Base-by-base conservation (phyloP, 1,284 basidiomycete genomes). In the Cryptococcus sp. region DNA sequence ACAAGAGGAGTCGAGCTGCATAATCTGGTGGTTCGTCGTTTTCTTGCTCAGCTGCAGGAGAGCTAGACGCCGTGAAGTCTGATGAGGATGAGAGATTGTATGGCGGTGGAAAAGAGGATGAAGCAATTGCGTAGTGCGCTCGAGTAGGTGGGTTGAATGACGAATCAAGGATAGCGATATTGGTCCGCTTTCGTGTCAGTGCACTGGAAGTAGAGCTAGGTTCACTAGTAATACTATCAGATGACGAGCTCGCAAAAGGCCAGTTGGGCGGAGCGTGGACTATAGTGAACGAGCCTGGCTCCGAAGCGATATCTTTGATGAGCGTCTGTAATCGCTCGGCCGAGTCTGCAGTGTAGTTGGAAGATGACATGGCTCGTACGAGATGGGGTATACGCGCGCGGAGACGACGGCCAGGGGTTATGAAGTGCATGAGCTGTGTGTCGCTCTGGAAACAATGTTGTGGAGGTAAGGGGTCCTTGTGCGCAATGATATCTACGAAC, bases 71-170 rank as follows among this genome's bases (percentile, higher is more conserved):
- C 2, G 6, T 34, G 44, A 61, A 48, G 20, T 63, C 39, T 13
- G 55, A 43, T 11, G 64, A 41, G 20, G 55, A 48, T 37, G 53
- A 26, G 52, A 60, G 26, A 55, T 66, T 0, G 81, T 81, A 22
- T 75, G 76, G 1, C 60, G 69, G 44, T 8, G 75, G 67, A 52
- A 68, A 67, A 19, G 56, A 23, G 10, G 69, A 67, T 5, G 65
- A 83, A 19, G 86, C 86, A 46, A 97, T 85, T 0, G 89, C 87
- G 55, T 89, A 82, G 72, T 99, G 94, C 0, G 95, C 93, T 13
- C 83, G 76, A 0, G 91, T 93, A 0, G 95, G 95, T 1, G 95
- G 94, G 69, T 99, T 97, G 80, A 93, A 98, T 0, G 91, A 94
- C 0, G 92, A 89, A 70, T 98, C 94, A 38, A 98, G 83, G 19